Evolutionary conservation across 768 basidiomycete species (phyloP), one percentile per base, ranked within the genome.

Genomic region (Mycena polygramma): DNA sequence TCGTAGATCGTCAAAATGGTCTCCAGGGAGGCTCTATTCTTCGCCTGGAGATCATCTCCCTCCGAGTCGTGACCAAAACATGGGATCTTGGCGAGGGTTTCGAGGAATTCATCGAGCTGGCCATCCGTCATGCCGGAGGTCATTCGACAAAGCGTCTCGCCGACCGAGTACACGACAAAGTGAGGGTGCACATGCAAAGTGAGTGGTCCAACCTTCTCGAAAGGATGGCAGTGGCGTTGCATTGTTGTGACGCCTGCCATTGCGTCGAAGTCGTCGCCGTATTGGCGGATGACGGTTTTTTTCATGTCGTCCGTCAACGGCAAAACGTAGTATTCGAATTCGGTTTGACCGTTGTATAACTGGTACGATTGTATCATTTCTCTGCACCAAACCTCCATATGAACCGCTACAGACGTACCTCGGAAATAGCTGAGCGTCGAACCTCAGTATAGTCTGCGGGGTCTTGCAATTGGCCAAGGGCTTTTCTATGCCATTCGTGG

Each of bases 141-240:
- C 19, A 41, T 7, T 51, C 17, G 41, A n/a, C 0, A 20, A 2
- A 67, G 51, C 24, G 60, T 67, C 51, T 67, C 20, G 13, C 66
- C 66, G 15, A 41, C 54, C 6, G 66, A 52, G 26, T 35, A 60
- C 13, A 67, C 24, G 14, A 61, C 66, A 7, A 67, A 60, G 37
- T 67, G 52, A 19, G 30, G 66, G 20, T 67, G 66, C 2, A 60
- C 2, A 15, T 67, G 66, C 13, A 57, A 67, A 2, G 20, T 45
- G 7, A 66, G 48, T 6, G 57, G 39, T 5, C 57, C 65, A n/a
- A 66, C n/a, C 17, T 39, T 55, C 46, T 24, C 11, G 49, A 66
- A 66, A n/a, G 65, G 65, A 20, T 66, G 26, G 11, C 24, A 26
- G 39, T 66, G 65, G 5, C 22, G 2, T 2, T n/a, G 24, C 9